A percentile compares a stretch with the other conserved stretches of the same genome.
Conservation (phyloP, 176 grass and related monocot species). For the Secale cereale region DNA sequence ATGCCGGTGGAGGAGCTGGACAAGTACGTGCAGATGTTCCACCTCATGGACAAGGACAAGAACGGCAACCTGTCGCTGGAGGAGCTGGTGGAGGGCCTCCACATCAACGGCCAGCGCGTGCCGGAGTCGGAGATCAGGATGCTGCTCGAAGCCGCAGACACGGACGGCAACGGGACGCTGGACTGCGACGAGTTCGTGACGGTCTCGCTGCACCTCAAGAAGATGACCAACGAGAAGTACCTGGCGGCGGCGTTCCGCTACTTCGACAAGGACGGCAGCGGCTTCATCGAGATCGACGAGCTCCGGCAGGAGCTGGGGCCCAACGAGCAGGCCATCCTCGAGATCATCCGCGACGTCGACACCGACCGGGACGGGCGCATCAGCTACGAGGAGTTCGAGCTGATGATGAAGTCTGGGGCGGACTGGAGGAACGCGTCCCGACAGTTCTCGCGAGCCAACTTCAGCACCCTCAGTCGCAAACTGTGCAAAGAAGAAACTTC, state of each 20-base stretch:
- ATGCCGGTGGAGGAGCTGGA: slow-evolving; percentile 75
- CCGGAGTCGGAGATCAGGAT: slow-evolving; percentile 71
- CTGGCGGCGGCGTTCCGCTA: slow-evolving; percentile 63
- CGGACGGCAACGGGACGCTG: slow-evolving; percentile 73
- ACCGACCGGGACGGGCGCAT: slow-evolving; percentile 71
- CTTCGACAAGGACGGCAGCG: slow-evolving; percentile 90
- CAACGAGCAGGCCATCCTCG: slow-evolving; percentile 66
- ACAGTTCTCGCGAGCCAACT: slow-evolving; percentile 46
- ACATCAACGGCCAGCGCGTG: slow-evolving; percentile 54
- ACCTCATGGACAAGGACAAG: slow-evolving; percentile 84
- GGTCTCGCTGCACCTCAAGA: slow-evolving; percentile 83
- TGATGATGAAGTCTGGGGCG: slow-evolving; percentile 86
- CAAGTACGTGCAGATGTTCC: slow-evolving; percentile 80
- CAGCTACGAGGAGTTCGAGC: slow-evolving; percentile 88
- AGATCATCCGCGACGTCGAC: slow-evolving; percentile 86
- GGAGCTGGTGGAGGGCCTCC: slow-evolving; percentile 76
- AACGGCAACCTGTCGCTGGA: slow-evolving; percentile 73
- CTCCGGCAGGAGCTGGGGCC: slow-evolving; percentile 57
- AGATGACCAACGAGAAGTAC: slow-evolving; percentile 80
- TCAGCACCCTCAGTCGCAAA: slow-evolving; percentile 63
- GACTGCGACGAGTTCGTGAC: slow-evolving; percentile 93
- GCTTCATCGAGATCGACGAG: slow-evolving; percentile 84
- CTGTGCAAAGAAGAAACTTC: slow-evolving; percentile 30
- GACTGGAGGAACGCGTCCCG: slow-evolving; percentile 79
- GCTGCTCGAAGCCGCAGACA: slow-evolving; percentile 83